Evolutionary conservation across 768 basidiomycete genomes (phyloP), one percentile per base, ranked within the genome.

Genomic region (Termitomyces sp.): DNA sequence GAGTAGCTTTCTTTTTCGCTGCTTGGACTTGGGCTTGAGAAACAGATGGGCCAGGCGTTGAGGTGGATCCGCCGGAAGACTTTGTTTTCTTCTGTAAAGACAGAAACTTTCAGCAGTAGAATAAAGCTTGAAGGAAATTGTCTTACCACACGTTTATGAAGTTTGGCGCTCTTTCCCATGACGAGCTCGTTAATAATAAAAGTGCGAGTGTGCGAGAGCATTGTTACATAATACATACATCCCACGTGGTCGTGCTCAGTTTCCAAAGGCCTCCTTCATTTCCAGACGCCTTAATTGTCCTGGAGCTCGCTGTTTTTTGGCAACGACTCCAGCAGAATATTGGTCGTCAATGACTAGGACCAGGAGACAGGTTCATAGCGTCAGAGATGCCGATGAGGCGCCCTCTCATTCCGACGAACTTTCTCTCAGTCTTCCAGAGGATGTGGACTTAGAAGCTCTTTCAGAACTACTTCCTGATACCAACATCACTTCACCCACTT

Each of bases 141-240:
- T 62, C 79, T 27, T 68, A 84, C 84, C 54, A 78, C 68, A 58
- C 84, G 73, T 66, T 87, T 87, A 65, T 83, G 83, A 20, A 84
- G 53, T 64, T 87, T 87, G 15, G 85, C 84, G 56, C 83, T 86
- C 60, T 78, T 82, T 16, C 85, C 85, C 84, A 86, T 86, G 11
- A 32, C 25, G 42, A 22, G n/a, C 20, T 7, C 10, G 13, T 15
- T 2, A 18, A 5, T n/a, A n/a, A n/a, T n/a, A n/a, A n/a, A n/a
- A n/a, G n/a, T n/a, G n/a, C n/a, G n/a, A n/a, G 20, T 13, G 27
- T 29, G 39, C 50, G 15, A 11, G 36, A 45, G 45, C n/a, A 7
- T 43, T 13, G 35, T 53, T 60, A 53, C 36, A 33, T 51, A 56
- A 56, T 52, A 18, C 9, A 10, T n/a, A n/a, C n/a, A 13, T 25